phyloP scores from a whole-genome alignment of 192 early-diverging fungal species.

The Coemansia sp. region DNA sequence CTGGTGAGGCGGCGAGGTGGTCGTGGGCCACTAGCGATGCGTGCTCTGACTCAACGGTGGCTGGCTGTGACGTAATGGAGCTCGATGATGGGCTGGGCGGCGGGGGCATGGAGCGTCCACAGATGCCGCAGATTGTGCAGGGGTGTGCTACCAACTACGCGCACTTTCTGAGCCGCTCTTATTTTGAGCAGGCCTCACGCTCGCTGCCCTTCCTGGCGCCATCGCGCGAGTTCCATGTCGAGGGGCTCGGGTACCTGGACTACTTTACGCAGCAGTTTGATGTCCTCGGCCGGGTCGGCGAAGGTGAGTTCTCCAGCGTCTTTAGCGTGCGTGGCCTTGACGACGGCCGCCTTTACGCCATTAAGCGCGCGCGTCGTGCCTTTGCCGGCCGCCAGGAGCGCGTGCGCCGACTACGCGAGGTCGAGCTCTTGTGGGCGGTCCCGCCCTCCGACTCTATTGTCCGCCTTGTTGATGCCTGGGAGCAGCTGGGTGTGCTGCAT shows the following conservation, averaged over 20 bases:
- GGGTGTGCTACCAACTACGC: slow-evolving; percentile 52
- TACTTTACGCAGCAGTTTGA: slow-evolving; percentile 74
- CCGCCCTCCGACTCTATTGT: slow-evolving; percentile 62
- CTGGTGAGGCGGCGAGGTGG: not conserved
- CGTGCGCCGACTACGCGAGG: slow-evolving; percentile 73
- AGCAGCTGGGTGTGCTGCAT: slow-evolving; percentile 83
- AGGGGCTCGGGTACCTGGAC: slow-evolving; percentile 53
- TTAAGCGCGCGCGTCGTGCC: slow-evolving; percentile 74
- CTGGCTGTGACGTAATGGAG: not conserved
- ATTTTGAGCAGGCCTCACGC: slow-evolving; percentile 24
- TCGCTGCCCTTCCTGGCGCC: slow-evolving; percentile 45
- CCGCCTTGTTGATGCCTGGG: slow-evolving; percentile 81
- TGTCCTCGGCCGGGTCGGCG: slow-evolving; percentile 62
- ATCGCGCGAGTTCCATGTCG: slow-evolving; percentile 24
- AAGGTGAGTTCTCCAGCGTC: slow-evolving; percentile 80
- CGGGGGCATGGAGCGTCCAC: slow-evolving; percentile 35
- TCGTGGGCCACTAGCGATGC: slow-evolving; percentile 5
- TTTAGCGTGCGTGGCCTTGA: slow-evolving; percentile 67
- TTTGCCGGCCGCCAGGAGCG: slow-evolving; percentile 71
- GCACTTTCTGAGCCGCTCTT: slow-evolving; percentile 41
- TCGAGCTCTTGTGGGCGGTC: slow-evolving; percentile 72
- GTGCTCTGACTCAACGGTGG: slow-evolving; percentile 9
- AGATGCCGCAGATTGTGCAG: slow-evolving; percentile 50
- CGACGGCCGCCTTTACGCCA: slow-evolving; percentile 67
- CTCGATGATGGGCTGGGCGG: slow-evolving; percentile 16